Evolutionary conservation across 768 basidiomycete species (phyloP), one percentile per base, ranked within the genome.

Genomic region (Kwoniella shandongensis): DNA sequence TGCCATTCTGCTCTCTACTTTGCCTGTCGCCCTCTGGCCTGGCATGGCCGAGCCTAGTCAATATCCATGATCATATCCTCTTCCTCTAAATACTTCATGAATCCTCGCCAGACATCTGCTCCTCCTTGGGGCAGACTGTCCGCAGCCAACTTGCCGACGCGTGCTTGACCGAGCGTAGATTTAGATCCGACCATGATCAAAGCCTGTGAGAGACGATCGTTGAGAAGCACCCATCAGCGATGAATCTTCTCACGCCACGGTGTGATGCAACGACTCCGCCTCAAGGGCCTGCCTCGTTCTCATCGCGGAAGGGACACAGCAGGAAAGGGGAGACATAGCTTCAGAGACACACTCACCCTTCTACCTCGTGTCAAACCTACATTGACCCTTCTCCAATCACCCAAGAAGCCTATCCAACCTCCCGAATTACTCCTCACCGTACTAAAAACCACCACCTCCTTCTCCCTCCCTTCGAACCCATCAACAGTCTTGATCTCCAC

Each of bases 401-500:
- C 89, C 22, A 96, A 80, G 77, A 96, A 96, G 0, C 92, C 92
- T 67, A 96, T 89, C 54, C 84, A 80, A 10, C 90, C 89, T 1
- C 76, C 77, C 2, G 79, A 66, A 68, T 96, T 96, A 73, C 88
- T 88, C 50, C 92, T 82, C 46, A 92, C 91, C 2, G 91, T 92
- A 39, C 88, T 90, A 75, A 96, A 92, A 40, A 96, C 81, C 61
- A 96, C 88, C 39, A 94, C 84, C 27, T 90, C 87, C 78, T 94
- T 94, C 79, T 96, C 90, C 42, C 90, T 82, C 12, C 91, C 91
- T 75, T 96, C 90, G 74, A 93, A 96, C 18, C 91, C 91, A 66
- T 96, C 91, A 13, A 96, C 91, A 0, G 91, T 94, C 79, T 88
- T 89, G 67, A 94, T 83, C 75, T 94, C 91, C 49, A 96, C 81